These are phyloP conservation scores for Penicillium digitatum DNA, from an alignment of 2,329 filamentous ascomycete species.

Conservation along the genomic window DNA sequence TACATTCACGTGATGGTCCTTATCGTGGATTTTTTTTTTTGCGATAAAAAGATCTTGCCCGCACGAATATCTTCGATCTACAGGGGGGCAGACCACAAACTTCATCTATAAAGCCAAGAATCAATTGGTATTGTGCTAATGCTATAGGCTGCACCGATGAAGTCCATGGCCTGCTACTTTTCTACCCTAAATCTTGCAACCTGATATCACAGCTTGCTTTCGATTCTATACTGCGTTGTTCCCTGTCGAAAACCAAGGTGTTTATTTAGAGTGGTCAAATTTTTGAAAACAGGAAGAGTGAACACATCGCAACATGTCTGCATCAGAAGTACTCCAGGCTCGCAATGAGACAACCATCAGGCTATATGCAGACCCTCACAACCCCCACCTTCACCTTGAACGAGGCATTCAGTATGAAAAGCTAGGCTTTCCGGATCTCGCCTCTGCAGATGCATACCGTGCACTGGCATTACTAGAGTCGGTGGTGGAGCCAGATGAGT, in stretches of 20 bases:
- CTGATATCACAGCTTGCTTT: background rate
- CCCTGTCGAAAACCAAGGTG: background rate
- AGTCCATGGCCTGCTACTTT: background rate
- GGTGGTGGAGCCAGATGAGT: constrained; percentile 65
- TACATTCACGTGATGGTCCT: background rate
- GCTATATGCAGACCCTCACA: constrained; percentile 41
- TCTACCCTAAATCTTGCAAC: background rate
- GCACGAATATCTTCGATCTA: constrained; percentile 3
- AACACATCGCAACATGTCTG: constrained; percentile 14
- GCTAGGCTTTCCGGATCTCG: constrained; percentile 84
- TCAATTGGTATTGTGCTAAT: background rate
- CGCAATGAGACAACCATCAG: constrained; percentile 55
- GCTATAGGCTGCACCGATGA: background rate
- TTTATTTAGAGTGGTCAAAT: constrained; percentile 6
- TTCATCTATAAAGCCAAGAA: background rate
- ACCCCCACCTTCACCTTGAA: constrained; percentile 39
- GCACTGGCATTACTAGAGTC: constrained; percentile 85
- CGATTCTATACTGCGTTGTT: background rate
- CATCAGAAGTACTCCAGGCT: constrained; percentile 29
- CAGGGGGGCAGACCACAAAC: constrained; percentile 4
- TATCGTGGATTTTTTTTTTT: constrained; percentile 5
- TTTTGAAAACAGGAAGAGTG: background rate
- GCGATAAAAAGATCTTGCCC: constrained; percentile 5
- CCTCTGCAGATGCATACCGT: constrained; percentile 83
- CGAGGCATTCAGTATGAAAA: constrained; percentile 68